Percentiles rank a stretch among this genome's conserved stretches.
Evolutionary conservation across 257 asterid species (phyloP).

Genomic region (Ilex asprella): DNA sequence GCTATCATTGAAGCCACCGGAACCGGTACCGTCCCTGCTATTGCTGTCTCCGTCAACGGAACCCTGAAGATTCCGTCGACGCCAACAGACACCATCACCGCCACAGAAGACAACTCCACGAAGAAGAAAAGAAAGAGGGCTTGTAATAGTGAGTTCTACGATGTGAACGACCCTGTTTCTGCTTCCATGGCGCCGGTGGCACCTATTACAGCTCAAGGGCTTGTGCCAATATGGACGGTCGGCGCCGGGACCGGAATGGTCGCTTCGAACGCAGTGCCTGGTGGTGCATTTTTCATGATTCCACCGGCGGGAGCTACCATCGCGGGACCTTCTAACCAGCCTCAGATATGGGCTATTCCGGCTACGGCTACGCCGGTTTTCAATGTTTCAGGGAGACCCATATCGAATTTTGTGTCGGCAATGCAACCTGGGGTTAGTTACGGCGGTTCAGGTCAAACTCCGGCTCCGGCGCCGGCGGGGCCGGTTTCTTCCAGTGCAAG

Average conservation of each 20-base stretch:
- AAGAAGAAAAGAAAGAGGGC: constrained; percentile 42
- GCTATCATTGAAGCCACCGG: constrained; percentile 79
- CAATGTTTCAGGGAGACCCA: constrained; percentile 42
- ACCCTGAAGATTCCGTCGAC: constrained; percentile 61
- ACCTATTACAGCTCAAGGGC: constrained; percentile 56
- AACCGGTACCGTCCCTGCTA: constrained; percentile 72
- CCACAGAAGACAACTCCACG: constrained; percentile 14
- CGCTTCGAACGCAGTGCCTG: constrained; percentile 26
- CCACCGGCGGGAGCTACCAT: constrained; percentile 19
- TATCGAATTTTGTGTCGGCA: constrained; percentile 35
- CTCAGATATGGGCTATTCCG: constrained; percentile 76
- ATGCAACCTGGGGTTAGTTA: constrained; percentile 21
- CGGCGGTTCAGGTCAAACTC: constrained; percentile 13
- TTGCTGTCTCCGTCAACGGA: constrained; percentile 77
- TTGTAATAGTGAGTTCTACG: constrained; percentile 47
- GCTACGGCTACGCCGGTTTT: constrained; percentile 57
- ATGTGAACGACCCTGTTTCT: constrained; percentile 22
- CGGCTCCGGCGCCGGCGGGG: constrained; percentile 4
- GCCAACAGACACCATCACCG: constrained; percentile 17
- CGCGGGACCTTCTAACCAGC: constrained; percentile 37
- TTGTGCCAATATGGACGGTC: constrained; percentile 58
- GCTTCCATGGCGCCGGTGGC: constrained; percentile 59
- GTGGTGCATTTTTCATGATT: constrained; percentile 45
- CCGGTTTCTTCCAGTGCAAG: constrained; percentile 9
- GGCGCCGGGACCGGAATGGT: constrained; percentile 17